Conservation (phyloP, 495 filamentous ascomycete genomes). For the Talaromyces wortmannii region DNA sequence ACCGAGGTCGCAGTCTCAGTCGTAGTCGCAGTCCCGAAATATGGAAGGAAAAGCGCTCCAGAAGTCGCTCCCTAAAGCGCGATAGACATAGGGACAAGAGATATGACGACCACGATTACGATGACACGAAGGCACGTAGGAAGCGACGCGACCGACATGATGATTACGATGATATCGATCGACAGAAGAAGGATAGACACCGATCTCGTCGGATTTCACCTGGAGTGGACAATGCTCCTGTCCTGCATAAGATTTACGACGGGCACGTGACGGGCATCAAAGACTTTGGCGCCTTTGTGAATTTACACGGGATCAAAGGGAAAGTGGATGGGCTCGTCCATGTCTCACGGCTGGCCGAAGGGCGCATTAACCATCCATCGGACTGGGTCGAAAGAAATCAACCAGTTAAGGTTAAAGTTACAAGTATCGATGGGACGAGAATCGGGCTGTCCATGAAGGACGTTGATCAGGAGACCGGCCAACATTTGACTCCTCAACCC, state of each 20-base stretch:
- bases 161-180: conserved; percentile 38
- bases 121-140: conserved; percentile 5
- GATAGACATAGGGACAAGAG: conserved; percentile 24
- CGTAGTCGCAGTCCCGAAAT: conserved; percentile 65
- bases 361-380: conserved; percentile 85
- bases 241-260: conserved; percentile 83
- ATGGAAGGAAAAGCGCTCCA: conserved; percentile 44
- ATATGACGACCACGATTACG: conserved; percentile 34
- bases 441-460: conserved; percentile 96
- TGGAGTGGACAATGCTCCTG: conserved; percentile 75
- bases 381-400: conserved; percentile 79
- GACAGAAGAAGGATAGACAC: conserved; percentile 9
- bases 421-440: conserved; percentile 72
- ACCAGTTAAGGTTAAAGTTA: conserved; percentile 85
- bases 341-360: conserved; percentile 88
- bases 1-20: conserved; percentile 43
- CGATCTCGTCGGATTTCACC: conserved; percentile 64
- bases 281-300: conserved; percentile 94
- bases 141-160: conserved; percentile 29
- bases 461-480: conserved; percentile 85
- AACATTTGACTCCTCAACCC: conserved; percentile 78
- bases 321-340: conserved; percentile 93
- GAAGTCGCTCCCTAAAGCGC: conserved; percentile 38
- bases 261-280: conserved; percentile 87
- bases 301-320: conserved; percentile 75